Conservation (phyloP, 1,284 basidiomycete genomes). For the Phellopilus nigrolimitatus region DNA sequence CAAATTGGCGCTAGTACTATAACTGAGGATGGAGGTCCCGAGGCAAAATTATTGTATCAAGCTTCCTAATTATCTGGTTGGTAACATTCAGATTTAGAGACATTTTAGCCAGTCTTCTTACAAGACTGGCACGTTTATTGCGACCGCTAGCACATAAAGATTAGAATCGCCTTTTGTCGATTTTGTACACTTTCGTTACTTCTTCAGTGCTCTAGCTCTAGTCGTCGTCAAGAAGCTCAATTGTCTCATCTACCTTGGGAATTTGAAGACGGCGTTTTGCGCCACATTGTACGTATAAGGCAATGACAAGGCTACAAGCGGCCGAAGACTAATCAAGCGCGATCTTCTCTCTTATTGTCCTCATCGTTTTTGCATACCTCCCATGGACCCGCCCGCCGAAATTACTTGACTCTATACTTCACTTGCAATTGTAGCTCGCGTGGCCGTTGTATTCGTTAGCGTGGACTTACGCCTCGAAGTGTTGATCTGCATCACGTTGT, state of each 20-base stretch:
- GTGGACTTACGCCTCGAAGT: neutral
- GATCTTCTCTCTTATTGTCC: conserved; percentile 3
- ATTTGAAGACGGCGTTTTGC: neutral
- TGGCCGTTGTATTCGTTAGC: neutral
- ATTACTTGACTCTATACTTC: neutral
- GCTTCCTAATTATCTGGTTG: conserved; percentile 1
- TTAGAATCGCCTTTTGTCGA: neutral
- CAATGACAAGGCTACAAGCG: neutral
- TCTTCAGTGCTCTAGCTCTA: neutral
- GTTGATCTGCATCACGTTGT: conserved; percentile 4
- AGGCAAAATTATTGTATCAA: neutral
- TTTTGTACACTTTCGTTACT: neutral
- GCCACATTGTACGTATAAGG: neutral
- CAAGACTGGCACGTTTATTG: too few relatives aligned
- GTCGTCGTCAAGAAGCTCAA: conserved; percentile 2
- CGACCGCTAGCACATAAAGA: neutral
- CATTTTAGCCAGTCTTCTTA: too few relatives aligned
- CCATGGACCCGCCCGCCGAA: neutral
- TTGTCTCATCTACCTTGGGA: conserved; percentile 1
- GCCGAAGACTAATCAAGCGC: too few relatives aligned
- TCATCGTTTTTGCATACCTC: conserved; percentile 6
- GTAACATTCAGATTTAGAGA: neutral
- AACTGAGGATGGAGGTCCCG: neutral
- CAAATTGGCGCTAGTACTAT: neutral
- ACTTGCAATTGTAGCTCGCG: neutral